Evolutionary conservation across 768 basidiomycete genomes (phyloP).

Genomic region (Lentinus tigrinus): DNA sequence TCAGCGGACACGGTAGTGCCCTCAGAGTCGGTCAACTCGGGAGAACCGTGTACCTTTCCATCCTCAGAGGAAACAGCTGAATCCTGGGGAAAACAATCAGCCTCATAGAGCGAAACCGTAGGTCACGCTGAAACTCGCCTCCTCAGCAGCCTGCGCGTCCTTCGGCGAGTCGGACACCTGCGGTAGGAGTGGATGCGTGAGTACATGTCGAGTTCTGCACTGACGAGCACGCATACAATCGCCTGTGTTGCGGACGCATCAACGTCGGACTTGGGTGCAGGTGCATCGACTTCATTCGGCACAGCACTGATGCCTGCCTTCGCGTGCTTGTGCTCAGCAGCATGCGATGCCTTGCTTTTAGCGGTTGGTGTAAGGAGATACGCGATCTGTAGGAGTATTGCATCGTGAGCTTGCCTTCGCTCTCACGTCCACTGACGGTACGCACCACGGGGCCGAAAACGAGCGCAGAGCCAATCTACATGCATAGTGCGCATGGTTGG

Average conservation of each 20-base stretch:
- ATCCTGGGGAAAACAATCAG: neutral
- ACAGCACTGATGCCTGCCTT: conserved; percentile 1
- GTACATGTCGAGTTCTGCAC: neutral
- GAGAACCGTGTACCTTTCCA: conserved; percentile 5
- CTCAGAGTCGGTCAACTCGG: conserved; percentile 24
- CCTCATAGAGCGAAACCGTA: neutral
- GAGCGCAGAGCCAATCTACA: conserved; percentile 25
- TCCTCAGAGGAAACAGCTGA: neutral
- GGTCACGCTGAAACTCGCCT: neutral
- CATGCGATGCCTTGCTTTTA: conserved; percentile 10
- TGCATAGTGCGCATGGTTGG: neutral
- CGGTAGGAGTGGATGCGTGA: neutral
- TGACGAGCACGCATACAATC: neutral
- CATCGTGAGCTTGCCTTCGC: neutral
- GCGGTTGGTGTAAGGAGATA: conserved; percentile 12
- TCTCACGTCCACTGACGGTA: neutral
- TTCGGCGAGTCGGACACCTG: conserved; percentile 12
- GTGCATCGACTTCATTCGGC: neutral
- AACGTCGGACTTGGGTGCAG: conserved; percentile 1
- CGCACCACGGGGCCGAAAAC: conserved; percentile 26
- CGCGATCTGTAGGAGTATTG: neutral
- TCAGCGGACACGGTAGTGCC: conserved; percentile 26
- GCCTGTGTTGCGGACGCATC: neutral
- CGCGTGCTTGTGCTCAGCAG: conserved; percentile 7
- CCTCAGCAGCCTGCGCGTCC: conserved; percentile 14